Percentiles rank a stretch among this genome's conserved stretches.
Conservation (phyloP, 768 basidiomycete species). For the Pleurotus citrinopileatus region DNA sequence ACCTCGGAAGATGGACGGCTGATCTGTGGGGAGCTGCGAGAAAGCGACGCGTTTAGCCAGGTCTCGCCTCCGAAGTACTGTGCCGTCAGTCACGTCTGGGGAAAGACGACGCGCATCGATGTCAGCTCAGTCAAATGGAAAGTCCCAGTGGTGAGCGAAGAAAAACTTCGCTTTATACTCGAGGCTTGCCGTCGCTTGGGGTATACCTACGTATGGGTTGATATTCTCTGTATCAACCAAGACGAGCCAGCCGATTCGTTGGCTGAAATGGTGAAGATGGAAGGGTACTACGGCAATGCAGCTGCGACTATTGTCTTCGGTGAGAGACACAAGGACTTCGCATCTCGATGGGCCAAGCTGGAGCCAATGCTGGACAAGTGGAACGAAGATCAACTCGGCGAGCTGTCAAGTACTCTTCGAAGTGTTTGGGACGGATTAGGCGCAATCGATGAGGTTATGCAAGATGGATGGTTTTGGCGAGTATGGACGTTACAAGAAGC, state of each 20-base stretch:
- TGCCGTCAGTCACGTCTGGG: neutral
- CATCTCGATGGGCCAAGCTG: neutral
- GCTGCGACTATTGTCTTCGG: neutral
- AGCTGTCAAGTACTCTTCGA: neutral
- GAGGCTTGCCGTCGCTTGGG: neutral
- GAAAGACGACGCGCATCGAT: neutral
- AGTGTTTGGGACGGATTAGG: neutral
- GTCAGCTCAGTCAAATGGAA: neutral
- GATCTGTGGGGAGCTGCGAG: neutral
- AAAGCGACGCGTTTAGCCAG: neutral
- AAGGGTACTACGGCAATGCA: neutral
- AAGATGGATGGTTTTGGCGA: neutral
- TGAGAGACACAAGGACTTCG: neutral
- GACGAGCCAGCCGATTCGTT: neutral
- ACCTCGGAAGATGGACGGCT: neutral
- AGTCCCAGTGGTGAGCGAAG: neutral
- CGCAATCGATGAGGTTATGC: neutral
- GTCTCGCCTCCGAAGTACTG: neutral
- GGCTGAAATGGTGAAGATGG: neutral
- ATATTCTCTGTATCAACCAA: neutral
- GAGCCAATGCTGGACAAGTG: neutral
- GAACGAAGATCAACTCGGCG: neutral
- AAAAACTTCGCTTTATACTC: neutral
- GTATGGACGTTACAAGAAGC: neutral
- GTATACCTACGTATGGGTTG: neutral